These are phyloP conservation scores for Sporothrix pallida DNA, from an alignment of 2,329 filamentous ascomycete species.

Conservation along the genomic window DNA sequence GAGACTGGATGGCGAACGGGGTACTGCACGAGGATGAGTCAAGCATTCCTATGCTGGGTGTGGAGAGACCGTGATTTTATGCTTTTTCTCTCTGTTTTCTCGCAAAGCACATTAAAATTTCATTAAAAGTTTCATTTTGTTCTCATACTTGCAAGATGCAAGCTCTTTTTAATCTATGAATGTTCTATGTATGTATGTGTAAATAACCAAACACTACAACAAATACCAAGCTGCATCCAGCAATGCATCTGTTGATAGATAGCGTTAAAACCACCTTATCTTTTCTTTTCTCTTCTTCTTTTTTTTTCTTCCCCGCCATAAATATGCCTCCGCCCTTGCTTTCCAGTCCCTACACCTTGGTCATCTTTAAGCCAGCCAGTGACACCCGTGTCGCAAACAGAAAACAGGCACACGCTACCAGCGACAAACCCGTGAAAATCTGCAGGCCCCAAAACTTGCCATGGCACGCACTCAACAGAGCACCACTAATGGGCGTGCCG, in stretches of 20 bases:
- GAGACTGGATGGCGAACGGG: not conserved
- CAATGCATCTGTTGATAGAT: too few relatives aligned
- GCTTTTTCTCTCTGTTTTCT: not conserved
- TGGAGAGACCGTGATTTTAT: not conserved
- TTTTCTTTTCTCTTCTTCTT: not conserved
- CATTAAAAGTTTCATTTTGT: not conserved
- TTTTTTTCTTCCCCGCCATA: too few relatives aligned
- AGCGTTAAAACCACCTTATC: too few relatives aligned
- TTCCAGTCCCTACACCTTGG: not conserved
- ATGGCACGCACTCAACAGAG: not conserved
- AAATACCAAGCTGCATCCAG: not conserved
- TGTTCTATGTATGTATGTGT: too few relatives aligned
- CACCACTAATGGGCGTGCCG: not conserved
- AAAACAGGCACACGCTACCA: not conserved
- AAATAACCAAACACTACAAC: not conserved
- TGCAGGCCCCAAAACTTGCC: slow-evolving; percentile 3
- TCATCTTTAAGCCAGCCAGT: not conserved
- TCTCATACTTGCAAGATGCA: not conserved
- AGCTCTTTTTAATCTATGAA: too few relatives aligned
- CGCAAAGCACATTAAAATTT: too few relatives aligned
- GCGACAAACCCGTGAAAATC: not conserved
- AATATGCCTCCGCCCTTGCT: too few relatives aligned
- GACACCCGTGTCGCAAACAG: not conserved
- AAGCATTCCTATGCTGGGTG: not conserved
- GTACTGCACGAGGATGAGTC: not conserved